A percentile compares a stretch with the other conserved stretches of the same genome.
Conservation (phyloP, 306 rosid species). For the Prunus fruticosa region DNA sequence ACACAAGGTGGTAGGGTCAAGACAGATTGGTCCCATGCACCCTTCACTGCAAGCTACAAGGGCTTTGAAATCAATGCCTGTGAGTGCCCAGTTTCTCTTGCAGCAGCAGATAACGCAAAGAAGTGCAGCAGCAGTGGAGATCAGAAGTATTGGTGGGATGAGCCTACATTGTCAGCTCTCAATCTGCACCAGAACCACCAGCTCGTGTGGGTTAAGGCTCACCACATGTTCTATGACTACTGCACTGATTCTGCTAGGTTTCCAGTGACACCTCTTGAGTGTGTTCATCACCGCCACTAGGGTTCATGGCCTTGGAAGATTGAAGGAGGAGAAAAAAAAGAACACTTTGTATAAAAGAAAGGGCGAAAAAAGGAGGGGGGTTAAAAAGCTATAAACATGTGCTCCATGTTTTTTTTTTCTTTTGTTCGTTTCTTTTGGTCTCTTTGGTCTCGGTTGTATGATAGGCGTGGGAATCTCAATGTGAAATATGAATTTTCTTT, state of each 20-base stretch:
- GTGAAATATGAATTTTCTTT: not conserved
- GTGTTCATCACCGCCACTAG: slow-evolving; percentile 70
- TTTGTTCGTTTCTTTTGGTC: not conserved
- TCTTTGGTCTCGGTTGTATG: not conserved
- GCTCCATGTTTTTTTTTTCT: slow-evolving; percentile 23
- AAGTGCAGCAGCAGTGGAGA: slow-evolving; percentile 55
- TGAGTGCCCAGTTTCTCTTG: slow-evolving; percentile 38
- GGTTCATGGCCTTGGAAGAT: not conserved
- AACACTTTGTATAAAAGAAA: slow-evolving; percentile 9
- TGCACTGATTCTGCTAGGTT: slow-evolving; percentile 76
- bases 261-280: slow-evolving; percentile 60
- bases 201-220: slow-evolving; percentile 82
- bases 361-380: not conserved
- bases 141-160: slow-evolving; percentile 88
- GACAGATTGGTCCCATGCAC: slow-evolving; percentile 95
- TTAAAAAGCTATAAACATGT: slow-evolving; percentile 14
- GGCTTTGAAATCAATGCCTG: slow-evolving; percentile 73
- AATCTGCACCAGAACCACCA: slow-evolving; percentile 88
- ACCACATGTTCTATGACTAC: slow-evolving; percentile 89
- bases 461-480: not conserved
- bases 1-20: slow-evolving; percentile 95
- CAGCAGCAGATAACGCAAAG: slow-evolving; percentile 34
- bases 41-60: slow-evolving; percentile 68
- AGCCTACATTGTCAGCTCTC: slow-evolving; percentile 54
- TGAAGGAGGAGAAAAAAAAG: not conserved